Conservation (phyloP, 2,329 filamentous ascomycete species). For the Dactylellina sp. region DNA sequence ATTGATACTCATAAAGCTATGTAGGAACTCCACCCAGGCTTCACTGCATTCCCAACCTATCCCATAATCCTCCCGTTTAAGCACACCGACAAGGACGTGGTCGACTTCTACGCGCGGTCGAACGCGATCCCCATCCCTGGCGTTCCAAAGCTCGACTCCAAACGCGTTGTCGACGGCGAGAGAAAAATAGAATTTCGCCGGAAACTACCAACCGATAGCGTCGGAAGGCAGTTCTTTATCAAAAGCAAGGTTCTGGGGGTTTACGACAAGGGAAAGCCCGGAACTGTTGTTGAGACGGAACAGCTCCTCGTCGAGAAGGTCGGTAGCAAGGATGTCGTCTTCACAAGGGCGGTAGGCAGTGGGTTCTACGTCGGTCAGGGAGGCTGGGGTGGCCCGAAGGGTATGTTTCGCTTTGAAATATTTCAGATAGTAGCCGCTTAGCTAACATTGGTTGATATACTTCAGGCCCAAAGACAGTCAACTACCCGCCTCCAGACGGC, state of each 20-base stretch:
- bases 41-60: slow-evolving; percentile 90
- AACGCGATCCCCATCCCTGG: slow-evolving; percentile 76
- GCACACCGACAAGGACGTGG: slow-evolving; percentile 77
- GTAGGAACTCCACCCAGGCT: slow-evolving; percentile 87
- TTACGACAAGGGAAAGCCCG: slow-evolving; percentile 88
- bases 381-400: slow-evolving; percentile 91
- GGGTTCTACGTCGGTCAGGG: slow-evolving; percentile 84
- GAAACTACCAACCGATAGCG: slow-evolving; percentile 77
- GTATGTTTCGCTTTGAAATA: slow-evolving; percentile 64
- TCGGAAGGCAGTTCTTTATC: slow-evolving; percentile 79
- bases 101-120: slow-evolving; percentile 81
- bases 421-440: neutral
- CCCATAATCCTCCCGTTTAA: slow-evolving; percentile 87
- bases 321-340: slow-evolving; percentile 73
- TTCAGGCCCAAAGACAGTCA: slow-evolving; percentile 75
- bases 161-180: slow-evolving; percentile 84
- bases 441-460: slow-evolving; percentile 22
- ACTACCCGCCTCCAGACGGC: slow-evolving; percentile 80
- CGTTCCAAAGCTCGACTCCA: slow-evolving; percentile 80
- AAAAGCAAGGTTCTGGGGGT: slow-evolving; percentile 83
- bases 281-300: slow-evolving; percentile 84
- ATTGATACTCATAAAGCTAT: neutral
- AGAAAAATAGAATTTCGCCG: slow-evolving; percentile 82
- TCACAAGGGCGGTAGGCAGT: slow-evolving; percentile 75
- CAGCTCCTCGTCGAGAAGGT: slow-evolving; percentile 78